Evolutionary conservation across 1,284 basidiomycete species (phyloP), one percentile per base, ranked within the genome.

Genomic region (Abortiporus biennis): DNA sequence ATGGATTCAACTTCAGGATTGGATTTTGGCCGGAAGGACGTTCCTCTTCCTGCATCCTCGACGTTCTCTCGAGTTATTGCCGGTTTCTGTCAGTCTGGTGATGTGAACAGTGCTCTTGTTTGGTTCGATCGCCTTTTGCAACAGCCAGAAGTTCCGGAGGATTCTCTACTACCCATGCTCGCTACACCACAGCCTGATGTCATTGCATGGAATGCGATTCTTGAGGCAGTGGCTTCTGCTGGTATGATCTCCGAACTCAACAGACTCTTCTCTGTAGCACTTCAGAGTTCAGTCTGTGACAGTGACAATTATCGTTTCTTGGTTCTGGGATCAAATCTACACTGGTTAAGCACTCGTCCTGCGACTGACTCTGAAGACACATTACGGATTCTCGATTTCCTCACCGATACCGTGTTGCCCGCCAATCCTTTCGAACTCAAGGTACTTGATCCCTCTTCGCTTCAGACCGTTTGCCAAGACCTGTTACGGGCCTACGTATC

Each of bases 41-140:
- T 75, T 32, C 82, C 85, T 1, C 66, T 69, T 0, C 80, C 84
- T 1, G 71, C 78, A 2, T 64, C 77, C 0, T 71, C 76, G 0
- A 82, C 86, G 1, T 86, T 82, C 56, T 72, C 74, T 3, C 65
- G 71, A 1, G 72, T 92, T 49, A 75, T 95, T 45, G 57, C 60
- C 0, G 84, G 82, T 0, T 90, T 93, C 58, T 72, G 78, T 51
- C 60, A 68, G 15, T 55, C 62, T 1, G 79, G 79, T 4, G 85
- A 93, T 50, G 52, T 81, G 8, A 54, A 67, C 2, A 79, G 76
- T 1, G 90, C 90, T 0, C 53, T 82, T 29, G 57, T 68, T 8
- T 91, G 87, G 89, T 87, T 85, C 54, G 68, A 83, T 40, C 71
- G 75, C 38, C 67, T 88, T 30, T 59, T 82, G 29, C 13, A 40